Percentiles rank a stretch among this genome's conserved stretches.
phyloP scores from a whole-genome alignment of 1,139 yeast species.

The Kluyveromyces sp. region DNA sequence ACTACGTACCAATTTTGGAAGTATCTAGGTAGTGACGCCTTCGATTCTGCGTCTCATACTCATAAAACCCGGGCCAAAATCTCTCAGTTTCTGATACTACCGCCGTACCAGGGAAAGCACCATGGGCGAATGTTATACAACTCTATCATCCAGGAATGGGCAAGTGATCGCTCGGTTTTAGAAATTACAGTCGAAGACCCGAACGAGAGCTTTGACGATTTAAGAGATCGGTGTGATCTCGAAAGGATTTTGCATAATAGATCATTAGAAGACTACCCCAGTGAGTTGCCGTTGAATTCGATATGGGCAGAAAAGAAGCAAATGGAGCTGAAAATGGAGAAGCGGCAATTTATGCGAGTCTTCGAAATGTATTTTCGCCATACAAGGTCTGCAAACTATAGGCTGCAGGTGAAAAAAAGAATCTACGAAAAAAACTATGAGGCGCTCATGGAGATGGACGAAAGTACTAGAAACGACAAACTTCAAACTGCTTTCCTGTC shows the following conservation, averaged over 20 bases:
- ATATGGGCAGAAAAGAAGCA: constrained; percentile 40
- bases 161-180: constrained; percentile 43
- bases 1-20: constrained; percentile 84
- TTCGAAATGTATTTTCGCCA: constrained; percentile 67
- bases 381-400: constrained; percentile 29
- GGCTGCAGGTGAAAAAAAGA: constrained; percentile 64
- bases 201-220: constrained; percentile 83
- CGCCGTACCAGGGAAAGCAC: constrained; percentile 66
- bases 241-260: constrained; percentile 39
- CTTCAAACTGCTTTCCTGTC: constrained; percentile 69
- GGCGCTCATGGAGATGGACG: constrained; percentile 61
- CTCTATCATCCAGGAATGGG: constrained; percentile 49
- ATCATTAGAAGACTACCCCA: constrained; percentile 23
- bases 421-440: constrained; percentile 73
- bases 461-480: constrained; percentile 54
- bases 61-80: constrained; percentile 60
- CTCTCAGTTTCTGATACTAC: constrained; percentile 80
- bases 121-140: constrained; percentile 66
- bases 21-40: constrained; percentile 50
- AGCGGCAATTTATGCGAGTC: constrained; percentile 69
- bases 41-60: constrained; percentile 39
- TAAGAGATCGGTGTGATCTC: constrained; percentile 80
- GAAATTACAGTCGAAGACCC: constrained; percentile 95
- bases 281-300: constrained; percentile 18
- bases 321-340: constrained; percentile 52